Evolutionary conservation across 495 filamentous ascomycete genomes (phyloP).

Genomic region (Penicillium crystallinum): DNA sequence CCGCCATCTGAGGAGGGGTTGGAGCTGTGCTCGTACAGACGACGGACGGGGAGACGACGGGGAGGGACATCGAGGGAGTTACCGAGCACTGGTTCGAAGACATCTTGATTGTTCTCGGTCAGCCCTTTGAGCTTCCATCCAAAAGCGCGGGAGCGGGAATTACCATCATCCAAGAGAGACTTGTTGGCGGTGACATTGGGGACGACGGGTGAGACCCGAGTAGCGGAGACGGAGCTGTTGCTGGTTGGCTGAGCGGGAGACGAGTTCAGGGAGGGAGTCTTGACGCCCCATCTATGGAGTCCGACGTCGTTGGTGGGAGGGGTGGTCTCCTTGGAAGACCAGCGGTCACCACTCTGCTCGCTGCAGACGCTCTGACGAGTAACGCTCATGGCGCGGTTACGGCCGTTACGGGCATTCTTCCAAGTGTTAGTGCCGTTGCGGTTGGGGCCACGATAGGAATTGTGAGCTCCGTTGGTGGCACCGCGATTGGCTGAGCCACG

Average conservation of each 20-base stretch:
- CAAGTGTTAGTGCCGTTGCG: not conserved
- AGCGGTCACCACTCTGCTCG: not conserved
- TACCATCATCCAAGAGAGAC: not conserved
- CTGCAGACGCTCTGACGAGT: not conserved
- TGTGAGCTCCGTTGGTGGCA: not conserved
- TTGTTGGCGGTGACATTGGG: not conserved
- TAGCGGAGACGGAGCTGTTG: not conserved
- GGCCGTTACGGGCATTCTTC: not conserved
- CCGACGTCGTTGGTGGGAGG: not conserved
- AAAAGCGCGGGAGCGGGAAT: not conserved
- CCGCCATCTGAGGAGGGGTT: not conserved
- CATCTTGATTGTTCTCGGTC: not conserved
- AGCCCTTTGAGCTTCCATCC: not conserved
- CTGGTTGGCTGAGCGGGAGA: not conserved
- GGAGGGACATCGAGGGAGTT: not conserved
- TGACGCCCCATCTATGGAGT: not conserved
- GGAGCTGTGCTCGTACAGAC: not conserved
- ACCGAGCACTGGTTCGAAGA: not conserved
- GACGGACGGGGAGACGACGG: not conserved
- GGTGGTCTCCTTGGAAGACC: too few species aligned
- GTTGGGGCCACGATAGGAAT: not conserved
- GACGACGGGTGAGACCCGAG: not conserved
- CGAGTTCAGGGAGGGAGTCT: not conserved
- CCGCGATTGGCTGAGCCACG: not conserved
- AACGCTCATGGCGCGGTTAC: not conserved